These are phyloP conservation scores for Bipolaris oryzae DNA, from an alignment of 2,329 filamentous ascomycete genomes.

Conservation along the genomic window DNA sequence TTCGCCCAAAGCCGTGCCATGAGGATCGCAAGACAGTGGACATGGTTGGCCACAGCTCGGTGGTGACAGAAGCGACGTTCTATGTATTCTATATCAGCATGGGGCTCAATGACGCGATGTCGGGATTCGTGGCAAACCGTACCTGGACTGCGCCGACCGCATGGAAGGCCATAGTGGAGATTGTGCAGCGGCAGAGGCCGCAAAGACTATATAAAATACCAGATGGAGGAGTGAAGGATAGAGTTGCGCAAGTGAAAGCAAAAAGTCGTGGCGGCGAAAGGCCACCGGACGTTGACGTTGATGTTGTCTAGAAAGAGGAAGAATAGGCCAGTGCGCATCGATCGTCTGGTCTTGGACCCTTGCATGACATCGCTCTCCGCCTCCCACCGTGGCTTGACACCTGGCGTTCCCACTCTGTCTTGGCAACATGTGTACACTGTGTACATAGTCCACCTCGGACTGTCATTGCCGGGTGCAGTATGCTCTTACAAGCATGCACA, in stretches of 20 bases:
- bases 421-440: background rate
- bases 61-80: slow-evolving; percentile 51
- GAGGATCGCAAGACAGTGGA: slow-evolving; percentile 45
- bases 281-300: slow-evolving; percentile 17
- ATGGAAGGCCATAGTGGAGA: slow-evolving; percentile 58
- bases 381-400: slow-evolving; percentile 19
- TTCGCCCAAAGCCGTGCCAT: slow-evolving; percentile 39
- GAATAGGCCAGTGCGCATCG: slow-evolving; percentile 26
- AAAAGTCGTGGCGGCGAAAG: slow-evolving; percentile 26
- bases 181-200: slow-evolving; percentile 41
- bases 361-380: slow-evolving; percentile 7
- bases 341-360: slow-evolving; percentile 17
- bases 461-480: background rate
- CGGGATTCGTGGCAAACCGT: slow-evolving; percentile 43
- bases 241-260: slow-evolving; percentile 24
- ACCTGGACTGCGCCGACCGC: slow-evolving; percentile 56
- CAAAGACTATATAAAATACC: slow-evolving; percentile 24
- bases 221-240: slow-evolving; percentile 25
- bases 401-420: background rate
- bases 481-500: too few species aligned
- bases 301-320: slow-evolving; percentile 29
- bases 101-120: slow-evolving; percentile 25
- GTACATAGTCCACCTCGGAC: background rate
- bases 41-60: slow-evolving; percentile 51
- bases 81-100: slow-evolving; percentile 39